Conservation (phyloP, 768 basidiomycete genomes). For the Russula griseocarnosa region DNA sequence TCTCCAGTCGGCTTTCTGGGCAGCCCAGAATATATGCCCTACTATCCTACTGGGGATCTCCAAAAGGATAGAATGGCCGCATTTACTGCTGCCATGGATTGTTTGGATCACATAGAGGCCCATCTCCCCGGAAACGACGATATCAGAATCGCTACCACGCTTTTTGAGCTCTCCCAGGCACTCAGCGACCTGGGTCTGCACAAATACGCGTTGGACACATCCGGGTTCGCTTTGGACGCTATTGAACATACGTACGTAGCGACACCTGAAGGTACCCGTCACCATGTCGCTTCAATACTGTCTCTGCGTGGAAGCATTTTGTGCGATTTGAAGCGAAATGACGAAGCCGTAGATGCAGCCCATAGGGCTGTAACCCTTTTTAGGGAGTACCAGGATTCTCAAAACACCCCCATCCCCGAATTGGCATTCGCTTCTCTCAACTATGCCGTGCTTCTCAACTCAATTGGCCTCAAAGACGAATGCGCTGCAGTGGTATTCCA, state of each 20-base stretch:
- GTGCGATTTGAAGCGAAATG: conserved; percentile 10
- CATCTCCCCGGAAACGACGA: neutral
- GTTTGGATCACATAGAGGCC: neutral
- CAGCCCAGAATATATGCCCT: neutral
- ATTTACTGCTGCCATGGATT: conserved; percentile 9
- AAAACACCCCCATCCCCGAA: neutral
- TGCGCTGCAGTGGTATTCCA: conserved; percentile 10
- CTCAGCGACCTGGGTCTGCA: conserved; percentile 19
- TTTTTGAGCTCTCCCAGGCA: conserved; percentile 13
- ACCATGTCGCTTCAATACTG: neutral
- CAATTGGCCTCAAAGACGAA: conserved; percentile 6
- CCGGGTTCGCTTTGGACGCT: conserved; percentile 1
- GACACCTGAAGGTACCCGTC: neutral
- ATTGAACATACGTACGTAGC: neutral
- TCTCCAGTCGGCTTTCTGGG: conserved; percentile 17
- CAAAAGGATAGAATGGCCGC: conserved; percentile 1
- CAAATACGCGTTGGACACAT: conserved; percentile 6
- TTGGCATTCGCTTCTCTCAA: conserved; percentile 11
- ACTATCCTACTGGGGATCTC: conserved; percentile 18
- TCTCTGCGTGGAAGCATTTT: conserved; percentile 14
- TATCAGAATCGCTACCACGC: neutral
- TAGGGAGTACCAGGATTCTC: neutral
- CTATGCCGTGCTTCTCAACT: conserved; percentile 3
- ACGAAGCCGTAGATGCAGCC: conserved; percentile 4
- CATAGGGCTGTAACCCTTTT: conserved; percentile 3